Base-by-base conservation (phyloP, 306 rosid genomes). In the Rosa lucieae region DNA sequence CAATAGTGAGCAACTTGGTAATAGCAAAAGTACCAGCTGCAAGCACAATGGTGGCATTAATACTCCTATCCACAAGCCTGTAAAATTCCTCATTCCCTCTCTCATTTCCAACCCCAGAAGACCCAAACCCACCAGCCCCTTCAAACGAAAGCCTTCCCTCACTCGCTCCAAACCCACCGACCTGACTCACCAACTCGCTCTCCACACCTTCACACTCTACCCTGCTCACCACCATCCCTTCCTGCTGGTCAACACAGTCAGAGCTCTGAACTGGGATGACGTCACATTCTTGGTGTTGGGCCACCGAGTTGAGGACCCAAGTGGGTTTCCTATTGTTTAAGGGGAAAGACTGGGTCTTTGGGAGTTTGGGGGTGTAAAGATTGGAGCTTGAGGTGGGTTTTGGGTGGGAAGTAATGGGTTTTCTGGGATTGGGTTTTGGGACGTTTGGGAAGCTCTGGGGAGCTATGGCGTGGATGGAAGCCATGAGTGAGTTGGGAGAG, bases 1-100 rank as follows among this genome's bases (percentile, higher is more conserved):
- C 98, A 83, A 95, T 90, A 42, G 99, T 95, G 67, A 95, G 87
- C 85, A 95, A 85, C 84, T 90, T 95, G 10, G 99, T 90, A 80
- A 93, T 49, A 55, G 96, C 96, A 75, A 83, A 91, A 81, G 91
- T 80, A 53, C 99, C 98, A 76, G 97, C 98, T 5, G 89, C 94
- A 56, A 95, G 92, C 26, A 91, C 93, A 82, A 95, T 88, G 52
- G 94, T 29, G 10, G 92, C 97, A 71, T 95, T 95, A 72, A 95
- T 90, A 61, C 84, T 90, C 73, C 99, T 88, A 87, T 93, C 93
- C 18, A 91, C 61, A 10, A 90, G 81, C 85, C 84, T 91, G 82
- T 82, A 90, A 70, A 82, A 56, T 29, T 67, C 81, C 81, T 70
- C 90, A 52, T 55, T 82, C 84, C 79, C 84, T 6, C 66, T 76